These are phyloP conservation scores for Glaciozyma antarctica DNA, from an alignment of 768 basidiomycete species.

Conservation along the genomic window DNA sequence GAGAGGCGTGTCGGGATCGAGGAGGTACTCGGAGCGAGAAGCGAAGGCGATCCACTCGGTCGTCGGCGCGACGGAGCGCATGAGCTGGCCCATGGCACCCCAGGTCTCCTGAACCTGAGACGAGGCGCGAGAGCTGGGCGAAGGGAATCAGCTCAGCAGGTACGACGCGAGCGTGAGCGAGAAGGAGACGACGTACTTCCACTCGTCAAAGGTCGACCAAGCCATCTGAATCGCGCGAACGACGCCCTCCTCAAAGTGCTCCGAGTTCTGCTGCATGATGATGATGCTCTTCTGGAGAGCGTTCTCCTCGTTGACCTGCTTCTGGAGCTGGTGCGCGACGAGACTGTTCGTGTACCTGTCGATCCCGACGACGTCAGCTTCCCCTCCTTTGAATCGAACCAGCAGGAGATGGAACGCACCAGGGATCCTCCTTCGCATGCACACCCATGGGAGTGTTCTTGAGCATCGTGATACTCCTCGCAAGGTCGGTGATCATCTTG, in stretches of 20 bases:
- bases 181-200: constrained; percentile 33
- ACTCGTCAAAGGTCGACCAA: constrained; percentile 91
- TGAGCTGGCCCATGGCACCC: constrained; percentile 57
- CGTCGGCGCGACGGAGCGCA: constrained; percentile 59
- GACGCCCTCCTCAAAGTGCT: constrained; percentile 93
- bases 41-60: constrained; percentile 91
- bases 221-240: constrained; percentile 91
- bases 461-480: constrained; percentile 75
- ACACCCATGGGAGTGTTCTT: constrained; percentile 91
- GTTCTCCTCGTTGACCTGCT: constrained; percentile 87
- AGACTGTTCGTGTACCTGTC: constrained; percentile 47
- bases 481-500: constrained; percentile 73
- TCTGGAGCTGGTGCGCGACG: constrained; percentile 69
- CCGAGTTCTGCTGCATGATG: constrained; percentile 91
- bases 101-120: constrained; percentile 64
- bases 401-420: constrained; percentile 41
- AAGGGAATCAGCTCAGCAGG: background rate
- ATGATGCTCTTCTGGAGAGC: constrained; percentile 93
- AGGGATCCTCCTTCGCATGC: constrained; percentile 71
- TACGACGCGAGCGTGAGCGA: background rate
- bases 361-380: background rate
- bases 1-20: constrained; percentile 93
- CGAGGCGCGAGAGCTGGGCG: constrained; percentile 52
- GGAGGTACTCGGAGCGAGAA: constrained; percentile 81
- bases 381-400: too few species aligned